Evolutionary conservation across 2,329 filamentous ascomycete species (phyloP), one percentile per base, ranked within the genome.

Genomic region (Herpotrichia juniperi): DNA sequence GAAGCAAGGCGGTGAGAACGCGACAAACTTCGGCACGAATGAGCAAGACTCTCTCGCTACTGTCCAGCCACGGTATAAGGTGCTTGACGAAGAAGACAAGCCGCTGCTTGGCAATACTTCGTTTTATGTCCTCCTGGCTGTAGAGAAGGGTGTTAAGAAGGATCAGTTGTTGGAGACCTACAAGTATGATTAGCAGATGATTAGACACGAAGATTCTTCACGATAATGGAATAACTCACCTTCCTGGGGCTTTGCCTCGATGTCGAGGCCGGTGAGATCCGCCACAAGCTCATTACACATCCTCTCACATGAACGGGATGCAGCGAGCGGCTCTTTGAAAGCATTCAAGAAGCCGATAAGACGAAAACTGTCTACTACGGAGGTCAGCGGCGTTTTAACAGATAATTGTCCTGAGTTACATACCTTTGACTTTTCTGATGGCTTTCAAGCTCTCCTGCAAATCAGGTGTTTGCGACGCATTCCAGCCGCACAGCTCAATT

Each of bases 51-150:
- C 48, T 73, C 14, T 80, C 74, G 0, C 77, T 68, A 0, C 79
- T 78, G 12, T 87, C 82, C 0, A 93, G 76, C 84, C 89, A 93
- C 8, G 85, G 82, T 0, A 89, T 82, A 7, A 96, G 81, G 57
- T 93, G 87, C 66, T 89, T 90, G 35, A 93, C 85, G 8, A 93
- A 86, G 74, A 96, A 94, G 0, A 96, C 85, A 2, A 94, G 74
- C 21, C 92, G 83, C 63, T 93, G 84, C 48, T 79, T 80, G 1
- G 78, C 76, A n/a, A 84, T 78, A 21, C 70, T 78, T 6, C 78
- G 71, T 4, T 77, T 69, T 17, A 82, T 75, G 7, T 75, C 74
- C 30, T 80, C 76, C 51, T 82, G 78, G 2, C 74, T 76, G 21
- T 76, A 67, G 8, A 86, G 60, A 3, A 87, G 72, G 24, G 78